phyloP scores from a whole-genome alignment of 257 asterid species.

The Solanum neorickii region DNA sequence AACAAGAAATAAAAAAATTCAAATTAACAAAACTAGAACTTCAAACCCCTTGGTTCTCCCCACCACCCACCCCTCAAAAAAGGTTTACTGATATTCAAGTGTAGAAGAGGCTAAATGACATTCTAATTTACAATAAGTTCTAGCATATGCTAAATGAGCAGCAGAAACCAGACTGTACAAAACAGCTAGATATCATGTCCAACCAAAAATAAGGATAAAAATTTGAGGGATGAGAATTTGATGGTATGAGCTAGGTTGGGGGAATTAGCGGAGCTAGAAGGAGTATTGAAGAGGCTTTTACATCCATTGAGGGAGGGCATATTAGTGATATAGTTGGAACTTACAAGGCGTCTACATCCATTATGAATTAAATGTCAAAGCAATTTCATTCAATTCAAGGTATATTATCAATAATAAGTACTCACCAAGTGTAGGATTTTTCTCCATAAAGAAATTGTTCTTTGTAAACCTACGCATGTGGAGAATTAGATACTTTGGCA shows the following conservation, averaged over 20 bases:
- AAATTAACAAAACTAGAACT: background rate
- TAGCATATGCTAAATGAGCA: background rate
- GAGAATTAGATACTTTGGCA: slow-evolving; percentile 73
- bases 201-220: background rate
- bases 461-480: slow-evolving; percentile 90
- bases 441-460: slow-evolving; percentile 91
- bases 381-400: background rate
- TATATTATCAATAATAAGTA: background rate
- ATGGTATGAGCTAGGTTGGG: background rate
- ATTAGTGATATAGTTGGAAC: background rate
- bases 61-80: background rate
- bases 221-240: background rate
- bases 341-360: background rate
- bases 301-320: background rate
- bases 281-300: background rate
- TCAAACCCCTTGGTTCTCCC: background rate
- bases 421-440: slow-evolving; percentile 97
- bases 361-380: background rate
- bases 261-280: background rate
- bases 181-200: background rate
- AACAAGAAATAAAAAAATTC: background rate
- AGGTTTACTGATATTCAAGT: background rate
- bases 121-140: background rate
- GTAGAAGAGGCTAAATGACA: background rate
- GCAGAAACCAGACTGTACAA: background rate